Evolutionary conservation across 257 asterid genomes (phyloP).

Genomic region (Solanum verrucosum): DNA sequence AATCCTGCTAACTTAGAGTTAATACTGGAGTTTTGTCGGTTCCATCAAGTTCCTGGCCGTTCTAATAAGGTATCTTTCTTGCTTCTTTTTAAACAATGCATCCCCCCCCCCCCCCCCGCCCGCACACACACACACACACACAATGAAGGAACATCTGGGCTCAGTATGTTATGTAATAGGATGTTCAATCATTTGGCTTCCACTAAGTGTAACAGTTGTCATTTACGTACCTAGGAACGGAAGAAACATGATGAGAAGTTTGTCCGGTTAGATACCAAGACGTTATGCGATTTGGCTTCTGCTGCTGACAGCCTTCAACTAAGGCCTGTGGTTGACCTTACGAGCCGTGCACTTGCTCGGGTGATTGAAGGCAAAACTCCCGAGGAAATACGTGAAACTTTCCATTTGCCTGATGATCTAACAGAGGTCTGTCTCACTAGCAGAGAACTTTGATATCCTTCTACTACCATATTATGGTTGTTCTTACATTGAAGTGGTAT

Average conservation of each 20-base stretch:
- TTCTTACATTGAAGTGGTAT: background rate
- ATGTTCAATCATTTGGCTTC: background rate
- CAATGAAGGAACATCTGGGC: background rate
- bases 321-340: conserved; percentile 38
- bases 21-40: conserved; percentile 34
- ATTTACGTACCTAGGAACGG: conserved; percentile 21
- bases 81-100: background rate
- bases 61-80: conserved; percentile 28
- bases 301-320: conserved; percentile 46
- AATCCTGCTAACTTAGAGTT: conserved; percentile 30
- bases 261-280: conserved; percentile 25
- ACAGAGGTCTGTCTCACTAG: conserved; percentile 25
- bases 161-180: background rate
- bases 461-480: background rate
- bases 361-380: conserved; percentile 45
- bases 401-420: conserved; percentile 40
- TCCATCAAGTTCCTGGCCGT: conserved; percentile 43
- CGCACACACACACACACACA: too few relatives aligned
- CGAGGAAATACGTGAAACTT: conserved; percentile 39
- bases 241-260: conserved; percentile 39
- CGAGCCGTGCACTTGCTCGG: conserved; percentile 43
- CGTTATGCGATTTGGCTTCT: conserved; percentile 34
- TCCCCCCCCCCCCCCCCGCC: too few relatives aligned
- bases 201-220: background rate
- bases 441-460: background rate